These are phyloP conservation scores for Cryptococcus sp. DNA, from an alignment of 1,284 basidiomycete species.

Conservation along the genomic window DNA sequence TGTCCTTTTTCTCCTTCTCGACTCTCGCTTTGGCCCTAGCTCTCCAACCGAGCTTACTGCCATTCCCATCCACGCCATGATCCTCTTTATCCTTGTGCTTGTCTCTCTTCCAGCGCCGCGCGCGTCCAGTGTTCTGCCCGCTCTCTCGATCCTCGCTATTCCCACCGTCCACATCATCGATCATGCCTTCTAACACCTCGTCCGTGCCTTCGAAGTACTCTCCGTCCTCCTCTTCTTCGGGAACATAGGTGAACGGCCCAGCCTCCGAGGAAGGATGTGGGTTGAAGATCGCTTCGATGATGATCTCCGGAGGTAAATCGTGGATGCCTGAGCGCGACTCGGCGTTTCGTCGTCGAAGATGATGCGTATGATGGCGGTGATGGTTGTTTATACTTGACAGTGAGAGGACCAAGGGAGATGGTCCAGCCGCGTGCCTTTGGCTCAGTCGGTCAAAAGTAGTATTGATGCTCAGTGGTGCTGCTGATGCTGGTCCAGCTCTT, in stretches of 20 bases:
- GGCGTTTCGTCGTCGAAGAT: constrained; percentile 8
- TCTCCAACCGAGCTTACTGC: constrained; percentile 20
- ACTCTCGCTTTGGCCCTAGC: constrained; percentile 23
- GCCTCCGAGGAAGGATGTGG: constrained; percentile 34
- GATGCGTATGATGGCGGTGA: constrained; percentile 21
- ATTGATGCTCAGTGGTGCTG: too few relatives aligned
- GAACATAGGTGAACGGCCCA: constrained; percentile 46
- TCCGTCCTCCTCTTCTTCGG: constrained; percentile 17
- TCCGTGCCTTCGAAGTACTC: constrained; percentile 21
- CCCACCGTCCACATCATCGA: constrained; percentile 18
- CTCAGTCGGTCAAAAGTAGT: too few relatives aligned
- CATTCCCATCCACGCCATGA: constrained; percentile 18
- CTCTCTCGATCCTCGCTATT: constrained; percentile 6
- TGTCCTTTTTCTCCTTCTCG: constrained; percentile 11
- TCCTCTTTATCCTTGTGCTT: constrained; percentile 5
- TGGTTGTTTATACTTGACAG: constrained; percentile 14
- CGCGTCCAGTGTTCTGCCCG: constrained; percentile 6
- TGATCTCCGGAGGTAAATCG: constrained; percentile 38
- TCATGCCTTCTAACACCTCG: constrained; percentile 25
- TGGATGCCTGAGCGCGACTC: constrained; percentile 15
- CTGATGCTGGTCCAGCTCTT: too few relatives aligned
- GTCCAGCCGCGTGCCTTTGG: too few relatives aligned
- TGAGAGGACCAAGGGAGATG: background rate
- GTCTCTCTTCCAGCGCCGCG: constrained; percentile 3
- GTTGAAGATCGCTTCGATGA: constrained; percentile 51